These are phyloP conservation scores for Hyaloscypha finlandica DNA, from an alignment of 495 filamentous ascomycete species.

Conservation along the genomic window DNA sequence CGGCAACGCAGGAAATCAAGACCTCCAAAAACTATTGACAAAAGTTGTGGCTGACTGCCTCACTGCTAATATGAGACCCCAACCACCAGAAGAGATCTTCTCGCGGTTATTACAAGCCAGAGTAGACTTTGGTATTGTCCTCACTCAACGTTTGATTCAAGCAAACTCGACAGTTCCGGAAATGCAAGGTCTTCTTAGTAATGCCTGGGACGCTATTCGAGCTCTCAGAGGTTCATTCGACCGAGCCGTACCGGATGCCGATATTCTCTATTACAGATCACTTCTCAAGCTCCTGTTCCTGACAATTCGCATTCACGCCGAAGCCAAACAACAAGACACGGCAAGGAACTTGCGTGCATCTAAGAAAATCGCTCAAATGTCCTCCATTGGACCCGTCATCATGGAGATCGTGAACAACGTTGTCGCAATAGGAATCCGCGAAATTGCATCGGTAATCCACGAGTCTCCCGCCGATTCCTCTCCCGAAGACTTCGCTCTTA, in stretches of 20 bases:
- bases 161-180: conserved; percentile 59
- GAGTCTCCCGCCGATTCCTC: conserved; percentile 48
- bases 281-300: conserved; percentile 86
- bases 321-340: conserved; percentile 1
- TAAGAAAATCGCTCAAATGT: conserved; percentile 35
- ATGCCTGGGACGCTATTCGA: conserved; percentile 68
- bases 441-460: conserved; percentile 74
- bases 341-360: conserved; percentile 22
- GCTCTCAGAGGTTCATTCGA: conserved; percentile 65
- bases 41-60: conserved; percentile 73
- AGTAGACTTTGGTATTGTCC: conserved; percentile 71
- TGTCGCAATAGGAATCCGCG: conserved; percentile 79
- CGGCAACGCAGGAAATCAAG: conserved; percentile 57
- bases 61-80: conserved; percentile 63
- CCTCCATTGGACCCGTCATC: conserved; percentile 47
- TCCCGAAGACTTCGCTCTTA: conserved; percentile 76
- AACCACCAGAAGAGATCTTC: conserved; percentile 72
- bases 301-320: conserved; percentile 59
- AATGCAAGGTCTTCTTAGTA: conserved; percentile 61
- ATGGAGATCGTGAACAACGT: conserved; percentile 74
- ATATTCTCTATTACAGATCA: conserved; percentile 75
- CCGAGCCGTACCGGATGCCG: conserved; percentile 55
- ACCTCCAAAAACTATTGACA: conserved; percentile 65
- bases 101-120: conserved; percentile 68
- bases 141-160: conserved; percentile 74